Conservation (phyloP, 2,329 filamentous ascomycete genomes). For the Dactylellina parvicollis region DNA sequence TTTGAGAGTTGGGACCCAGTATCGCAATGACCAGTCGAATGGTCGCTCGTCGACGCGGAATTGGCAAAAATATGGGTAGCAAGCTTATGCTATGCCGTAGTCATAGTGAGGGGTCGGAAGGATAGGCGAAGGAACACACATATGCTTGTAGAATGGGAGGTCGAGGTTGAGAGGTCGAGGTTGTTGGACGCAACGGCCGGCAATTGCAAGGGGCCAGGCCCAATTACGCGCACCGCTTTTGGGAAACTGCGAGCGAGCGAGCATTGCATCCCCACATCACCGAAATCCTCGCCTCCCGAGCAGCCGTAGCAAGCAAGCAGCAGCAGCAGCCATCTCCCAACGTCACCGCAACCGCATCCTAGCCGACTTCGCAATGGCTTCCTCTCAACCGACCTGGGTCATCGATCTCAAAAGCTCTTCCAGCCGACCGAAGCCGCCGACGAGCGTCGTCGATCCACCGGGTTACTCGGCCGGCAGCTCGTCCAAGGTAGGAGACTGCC, state of each 20-base stretch:
- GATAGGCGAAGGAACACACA: conserved; percentile 1
- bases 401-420: conserved; percentile 77
- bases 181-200: neutral
- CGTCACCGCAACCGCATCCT: neutral
- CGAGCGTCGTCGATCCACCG: conserved; percentile 81
- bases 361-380: conserved; percentile 22
- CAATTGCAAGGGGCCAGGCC: conserved; percentile 33
- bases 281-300: conserved; percentile 20
- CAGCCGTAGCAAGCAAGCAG: neutral
- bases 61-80: too few relatives aligned
- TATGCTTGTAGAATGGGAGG: conserved; percentile 14
- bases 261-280: conserved; percentile 34
- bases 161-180: neutral
- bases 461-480: conserved; percentile 73
- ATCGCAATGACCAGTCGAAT: neutral
- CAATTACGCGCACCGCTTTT: conserved; percentile 44
- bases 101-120: conserved; percentile 18
- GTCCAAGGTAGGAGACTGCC: conserved; percentile 26
- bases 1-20: too few relatives aligned
- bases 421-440: conserved; percentile 71
- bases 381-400: conserved; percentile 71
- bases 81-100: conserved; percentile 13
- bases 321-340: neutral
- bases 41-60: too few relatives aligned
- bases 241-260: conserved; percentile 4